Base-by-base conservation (phyloP, 208 protist genomes). In the Trypanosoma theileri region DNA sequence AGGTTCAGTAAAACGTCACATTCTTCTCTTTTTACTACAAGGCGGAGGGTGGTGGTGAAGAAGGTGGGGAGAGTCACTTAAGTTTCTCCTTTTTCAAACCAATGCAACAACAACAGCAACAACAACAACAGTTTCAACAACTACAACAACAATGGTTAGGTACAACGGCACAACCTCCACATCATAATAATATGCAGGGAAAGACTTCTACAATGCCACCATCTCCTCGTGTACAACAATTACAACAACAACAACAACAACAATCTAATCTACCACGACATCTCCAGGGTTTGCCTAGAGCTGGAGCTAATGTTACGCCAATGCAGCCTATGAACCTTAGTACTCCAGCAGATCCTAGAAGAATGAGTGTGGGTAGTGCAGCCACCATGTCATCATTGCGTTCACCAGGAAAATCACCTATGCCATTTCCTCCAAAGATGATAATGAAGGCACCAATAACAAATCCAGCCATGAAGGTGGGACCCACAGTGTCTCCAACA, bases 391-490 rank as follows among this genome's bases (percentile, higher is more conserved):
- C 57, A 31, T 52, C 53, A 7, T 17, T 28, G 31, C 61, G 11
- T 6, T 52, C 35, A 22, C 44, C 50, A 21, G 67, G 67, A 57
- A 64, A 59, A 35, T 11, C 42, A 7, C 14, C 41, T 19, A 71
- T 62, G 58, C 13, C 41, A 19, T 35, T 17, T 11, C 11, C 55
- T 55, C 35, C 52, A 42, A 46, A 41, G 19, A 57, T 66, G n/a
- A 55, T 35, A 3, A 66, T 53, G 59, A 80, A 69, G 19, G 48
- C 59, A 26, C 63, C 60, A 55, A 51, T 71, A 48, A 56, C 66
- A 42, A 62, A 59, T 4, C 70, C 68, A 16, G 54, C 69, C 28
- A 58, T 58, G n/a, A 40, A 7, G 7, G 42, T 26, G 10, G 41
- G 9, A 10, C 13, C 50, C 9, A 35, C 28, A 35, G 28, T 35